phyloP scores from a whole-genome alignment of 2,329 filamentous ascomycete genomes.

The Colletotrichum echinochloae region DNA sequence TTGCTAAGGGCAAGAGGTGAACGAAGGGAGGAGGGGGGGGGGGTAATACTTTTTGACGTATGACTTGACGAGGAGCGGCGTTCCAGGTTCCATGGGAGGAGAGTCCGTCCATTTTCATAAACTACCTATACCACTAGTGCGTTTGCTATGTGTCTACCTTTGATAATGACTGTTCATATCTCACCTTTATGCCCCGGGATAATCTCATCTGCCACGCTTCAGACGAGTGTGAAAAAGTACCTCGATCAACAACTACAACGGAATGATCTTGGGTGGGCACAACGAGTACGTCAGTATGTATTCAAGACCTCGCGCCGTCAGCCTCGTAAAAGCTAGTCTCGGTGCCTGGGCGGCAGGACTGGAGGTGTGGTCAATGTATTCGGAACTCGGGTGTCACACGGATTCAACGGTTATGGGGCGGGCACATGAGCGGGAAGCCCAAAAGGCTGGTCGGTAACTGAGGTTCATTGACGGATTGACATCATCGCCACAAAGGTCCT shows the following conservation, averaged over 20 bases:
- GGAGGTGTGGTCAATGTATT: no score
- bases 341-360: no score
- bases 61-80: slow-evolving; percentile 31
- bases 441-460: not conserved
- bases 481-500: not conserved
- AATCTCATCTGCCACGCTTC: not conserved
- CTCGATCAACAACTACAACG: not conserved
- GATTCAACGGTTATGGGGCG: not conserved
- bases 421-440: not conserved
- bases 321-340: no score
- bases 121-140: slow-evolving; percentile 38
- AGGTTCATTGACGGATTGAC: not conserved
- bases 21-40: no score
- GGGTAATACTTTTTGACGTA: not conserved
- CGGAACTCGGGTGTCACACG: not conserved
- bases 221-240: not conserved
- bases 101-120: not conserved
- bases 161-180: not conserved
- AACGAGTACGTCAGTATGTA: not conserved
- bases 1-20: slow-evolving; percentile 53
- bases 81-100: slow-evolving; percentile 5
- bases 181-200: not conserved
- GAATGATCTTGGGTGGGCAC: no score
- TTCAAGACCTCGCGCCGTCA: not conserved
- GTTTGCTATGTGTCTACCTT: not conserved